These are phyloP conservation scores for Aspergillus baeticus DNA, from an alignment of 495 filamentous ascomycete species.

Conservation along the genomic window DNA sequence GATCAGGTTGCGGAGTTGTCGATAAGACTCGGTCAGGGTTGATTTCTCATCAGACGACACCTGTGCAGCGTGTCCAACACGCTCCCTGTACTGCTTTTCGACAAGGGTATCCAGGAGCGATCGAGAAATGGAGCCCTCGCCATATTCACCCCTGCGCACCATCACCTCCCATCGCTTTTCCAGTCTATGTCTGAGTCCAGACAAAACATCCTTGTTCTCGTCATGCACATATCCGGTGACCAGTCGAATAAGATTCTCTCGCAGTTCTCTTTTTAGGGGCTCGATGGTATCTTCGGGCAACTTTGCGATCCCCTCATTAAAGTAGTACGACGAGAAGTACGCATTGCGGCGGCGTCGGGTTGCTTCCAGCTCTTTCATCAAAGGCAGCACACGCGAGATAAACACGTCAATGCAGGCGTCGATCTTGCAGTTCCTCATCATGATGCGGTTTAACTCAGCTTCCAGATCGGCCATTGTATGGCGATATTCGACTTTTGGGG, in stretches of 20 bases:
- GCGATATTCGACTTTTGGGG: neutral
- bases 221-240: neutral
- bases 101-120: neutral
- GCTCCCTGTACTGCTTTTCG: neutral
- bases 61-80: neutral
- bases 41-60: neutral
- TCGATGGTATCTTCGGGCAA: neutral
- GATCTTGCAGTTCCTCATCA: constrained; percentile 2
- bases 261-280: neutral
- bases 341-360: no score
- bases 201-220: neutral
- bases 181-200: neutral
- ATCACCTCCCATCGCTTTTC: neutral
- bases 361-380: neutral
- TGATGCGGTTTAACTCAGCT: neutral
- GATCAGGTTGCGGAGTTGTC: constrained; percentile 6
- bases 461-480: neutral
- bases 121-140: neutral
- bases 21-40: constrained; percentile 3
- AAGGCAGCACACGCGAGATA: neutral
- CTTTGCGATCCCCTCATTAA: no score
- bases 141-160: neutral
- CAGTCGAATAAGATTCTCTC: neutral
- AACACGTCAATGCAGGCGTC: constrained; percentile 3
- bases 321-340: no score